A percentile compares a stretch with the other conserved stretches of the same genome.
Conservation (phyloP, 768 basidiomycete genomes). For the Neoboletus subvelutipes region DNA sequence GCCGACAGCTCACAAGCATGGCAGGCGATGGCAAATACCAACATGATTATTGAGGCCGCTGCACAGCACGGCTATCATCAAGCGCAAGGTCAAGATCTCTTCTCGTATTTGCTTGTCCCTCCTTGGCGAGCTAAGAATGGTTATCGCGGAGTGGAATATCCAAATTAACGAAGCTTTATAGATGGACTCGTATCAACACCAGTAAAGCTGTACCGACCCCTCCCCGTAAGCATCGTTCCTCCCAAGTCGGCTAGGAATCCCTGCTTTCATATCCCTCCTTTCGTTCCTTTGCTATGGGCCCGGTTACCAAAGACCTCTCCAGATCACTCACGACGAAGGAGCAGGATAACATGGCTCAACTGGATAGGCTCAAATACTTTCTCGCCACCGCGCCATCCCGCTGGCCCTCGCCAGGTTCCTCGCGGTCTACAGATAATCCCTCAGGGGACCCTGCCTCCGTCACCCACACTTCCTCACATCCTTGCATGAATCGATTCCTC, state of each 20-base stretch:
- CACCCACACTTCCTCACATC: slow-evolving; percentile 58
- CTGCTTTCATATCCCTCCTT: slow-evolving; percentile 8
- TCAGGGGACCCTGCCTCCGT: slow-evolving; percentile 24
- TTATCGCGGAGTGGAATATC: slow-evolving; percentile 25
- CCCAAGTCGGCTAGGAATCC: slow-evolving; percentile 1
- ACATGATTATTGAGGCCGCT: slow-evolving; percentile 25
- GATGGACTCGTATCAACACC: slow-evolving; percentile 20
- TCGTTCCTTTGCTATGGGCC: slow-evolving; percentile 26
- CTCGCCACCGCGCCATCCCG: slow-evolving; percentile 80
- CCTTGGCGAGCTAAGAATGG: slow-evolving; percentile 19
- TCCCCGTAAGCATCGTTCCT: slow-evolving; percentile 15
- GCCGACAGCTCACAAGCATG: slow-evolving; percentile 31
- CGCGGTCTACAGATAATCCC: slow-evolving; percentile 23
- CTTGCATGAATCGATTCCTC: slow-evolving; percentile 80
- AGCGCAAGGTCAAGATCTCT: slow-evolving; percentile 30
- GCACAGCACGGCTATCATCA: slow-evolving; percentile 34
- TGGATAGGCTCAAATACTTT: slow-evolving; percentile 86
- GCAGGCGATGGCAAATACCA: slow-evolving; percentile 26
- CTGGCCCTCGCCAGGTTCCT: slow-evolving; percentile 50
- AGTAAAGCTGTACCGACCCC: slow-evolving; percentile 15
- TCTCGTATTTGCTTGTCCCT: slow-evolving; percentile 20
- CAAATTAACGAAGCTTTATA: slow-evolving; percentile 27
- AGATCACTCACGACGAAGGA: slow-evolving; percentile 63
- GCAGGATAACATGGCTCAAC: slow-evolving; percentile 67
- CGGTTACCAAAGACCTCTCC: slow-evolving; percentile 28